Conservation (phyloP, 2,329 filamentous ascomycete genomes). For the Aspergillus novoparasiticus region DNA sequence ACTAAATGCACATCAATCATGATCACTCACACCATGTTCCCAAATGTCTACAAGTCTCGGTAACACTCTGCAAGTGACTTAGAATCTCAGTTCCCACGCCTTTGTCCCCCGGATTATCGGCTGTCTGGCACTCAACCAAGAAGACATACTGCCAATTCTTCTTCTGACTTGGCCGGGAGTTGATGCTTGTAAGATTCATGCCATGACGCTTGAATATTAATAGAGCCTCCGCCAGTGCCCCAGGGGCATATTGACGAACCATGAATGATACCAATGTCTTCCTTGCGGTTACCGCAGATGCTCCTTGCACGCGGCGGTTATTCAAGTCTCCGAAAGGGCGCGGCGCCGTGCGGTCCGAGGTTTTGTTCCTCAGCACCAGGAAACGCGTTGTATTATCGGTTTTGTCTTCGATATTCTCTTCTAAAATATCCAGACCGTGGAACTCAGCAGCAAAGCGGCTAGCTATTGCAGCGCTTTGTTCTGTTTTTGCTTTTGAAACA, state of each 20-base stretch:
- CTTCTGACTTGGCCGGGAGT: conserved; percentile 75
- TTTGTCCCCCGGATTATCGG: conserved; percentile 28
- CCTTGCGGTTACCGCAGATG: conserved; percentile 10
- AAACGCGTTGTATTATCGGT: conserved; percentile 52
- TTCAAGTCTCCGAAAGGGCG: conserved; percentile 22
- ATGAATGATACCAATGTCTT: conserved; percentile 82
- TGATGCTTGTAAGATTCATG: conserved; percentile 88
- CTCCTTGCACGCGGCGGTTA: conserved; percentile 6
- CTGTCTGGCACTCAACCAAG: conserved; percentile 83
- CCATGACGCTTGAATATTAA: conserved; percentile 72
- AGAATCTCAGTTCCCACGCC: conserved; percentile 36
- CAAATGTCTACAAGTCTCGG: conserved; percentile 41
- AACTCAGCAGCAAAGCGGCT: conserved; percentile 71
- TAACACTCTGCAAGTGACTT: conserved; percentile 36
- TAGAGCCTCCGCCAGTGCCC: conserved; percentile 80
- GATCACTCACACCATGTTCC: conserved; percentile 46
- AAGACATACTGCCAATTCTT: conserved; percentile 89
- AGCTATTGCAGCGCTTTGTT: conserved; percentile 74
- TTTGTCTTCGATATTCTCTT: conserved; percentile 51
- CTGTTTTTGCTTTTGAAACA: conserved; percentile 59
- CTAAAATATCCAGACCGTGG: conserved; percentile 69
- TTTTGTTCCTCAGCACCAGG: conserved; percentile 44
- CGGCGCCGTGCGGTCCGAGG: conserved; percentile 27
- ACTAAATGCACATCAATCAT: not conserved
- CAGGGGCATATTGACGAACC: conserved; percentile 73